Evolutionary conservation across 768 basidiomycete genomes (phyloP).

Genomic region (Termitomyces sp.): DNA sequence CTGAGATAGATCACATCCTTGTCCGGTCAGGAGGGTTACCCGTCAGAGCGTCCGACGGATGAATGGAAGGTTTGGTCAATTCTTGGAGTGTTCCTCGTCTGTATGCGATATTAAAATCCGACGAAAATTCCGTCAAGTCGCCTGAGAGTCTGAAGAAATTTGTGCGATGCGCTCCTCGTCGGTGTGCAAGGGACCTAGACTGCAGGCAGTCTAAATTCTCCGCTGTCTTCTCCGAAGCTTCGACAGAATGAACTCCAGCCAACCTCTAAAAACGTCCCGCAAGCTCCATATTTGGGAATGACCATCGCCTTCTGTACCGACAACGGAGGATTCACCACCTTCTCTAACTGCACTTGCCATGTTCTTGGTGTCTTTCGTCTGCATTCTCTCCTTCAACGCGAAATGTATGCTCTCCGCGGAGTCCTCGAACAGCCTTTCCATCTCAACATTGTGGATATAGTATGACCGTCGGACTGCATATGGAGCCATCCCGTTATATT

Average conservation of each 20-base stretch:
- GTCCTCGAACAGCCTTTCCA: slow-evolving; percentile 51
- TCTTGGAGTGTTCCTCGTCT: neutral
- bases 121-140: neutral
- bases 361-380: slow-evolving; percentile 7
- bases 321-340: neutral
- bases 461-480: slow-evolving; percentile 71
- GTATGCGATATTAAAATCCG: neutral
- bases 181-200: neutral
- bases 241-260: slow-evolving; percentile 8
- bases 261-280: slow-evolving; percentile 10
- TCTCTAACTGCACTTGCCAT: neutral
- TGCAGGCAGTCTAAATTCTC: neutral
- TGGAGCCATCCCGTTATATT: slow-evolving; percentile 80
- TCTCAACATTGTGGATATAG: slow-evolving; percentile 55
- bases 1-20: neutral
- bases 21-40: neutral
- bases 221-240: slow-evolving; percentile 6
- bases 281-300: slow-evolving; percentile 6
- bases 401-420: slow-evolving; percentile 51
- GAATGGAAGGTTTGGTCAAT: neutral
- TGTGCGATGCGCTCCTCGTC: neutral
- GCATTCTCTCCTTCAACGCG: slow-evolving; percentile 32
- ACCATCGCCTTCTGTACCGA: neutral
- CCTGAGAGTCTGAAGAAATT: neutral
- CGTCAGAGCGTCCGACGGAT: neutral